These are phyloP conservation scores for Ceratocystis lukuohia DNA, from an alignment of 2,329 filamentous ascomycete genomes.

Conservation along the genomic window DNA sequence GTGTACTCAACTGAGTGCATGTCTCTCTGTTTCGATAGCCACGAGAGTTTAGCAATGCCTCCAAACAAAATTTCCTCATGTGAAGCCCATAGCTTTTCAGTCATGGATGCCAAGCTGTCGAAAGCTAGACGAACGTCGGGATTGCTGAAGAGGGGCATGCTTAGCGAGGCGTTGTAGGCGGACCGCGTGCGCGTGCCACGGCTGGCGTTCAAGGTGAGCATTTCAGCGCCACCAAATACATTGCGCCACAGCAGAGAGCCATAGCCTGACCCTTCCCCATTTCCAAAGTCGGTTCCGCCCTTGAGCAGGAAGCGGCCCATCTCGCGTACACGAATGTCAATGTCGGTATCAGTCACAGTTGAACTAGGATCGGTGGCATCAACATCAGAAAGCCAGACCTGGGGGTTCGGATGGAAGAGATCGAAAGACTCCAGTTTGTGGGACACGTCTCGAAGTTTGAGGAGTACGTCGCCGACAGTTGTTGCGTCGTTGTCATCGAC, in stretches of 20 bases:
- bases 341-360: constrained; percentile 63
- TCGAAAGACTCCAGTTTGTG: constrained; percentile 63
- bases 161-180: constrained; percentile 76
- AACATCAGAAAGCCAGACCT: constrained; percentile 69
- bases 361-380: constrained; percentile 50
- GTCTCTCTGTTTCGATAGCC: constrained; percentile 51
- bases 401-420: constrained; percentile 74
- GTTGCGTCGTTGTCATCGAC: constrained; percentile 48
- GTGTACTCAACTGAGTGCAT: constrained; percentile 69
- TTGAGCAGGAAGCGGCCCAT: constrained; percentile 75
- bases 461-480: constrained; percentile 66
- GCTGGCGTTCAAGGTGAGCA: constrained; percentile 73
- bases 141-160: constrained; percentile 70
- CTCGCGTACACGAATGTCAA: constrained; percentile 73
- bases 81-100: constrained; percentile 81
- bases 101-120: constrained; percentile 70
- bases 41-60: constrained; percentile 61
- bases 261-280: constrained; percentile 86
- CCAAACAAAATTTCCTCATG: constrained; percentile 83
- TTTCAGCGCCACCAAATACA: constrained; percentile 86
- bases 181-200: constrained; percentile 82
- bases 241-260: constrained; percentile 79
- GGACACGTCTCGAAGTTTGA: constrained; percentile 55
- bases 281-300: constrained; percentile 88
- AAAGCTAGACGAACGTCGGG: constrained; percentile 67